These are phyloP conservation scores for Flammula alnicola DNA, from an alignment of 1,284 basidiomycete genomes.

Conservation along the genomic window DNA sequence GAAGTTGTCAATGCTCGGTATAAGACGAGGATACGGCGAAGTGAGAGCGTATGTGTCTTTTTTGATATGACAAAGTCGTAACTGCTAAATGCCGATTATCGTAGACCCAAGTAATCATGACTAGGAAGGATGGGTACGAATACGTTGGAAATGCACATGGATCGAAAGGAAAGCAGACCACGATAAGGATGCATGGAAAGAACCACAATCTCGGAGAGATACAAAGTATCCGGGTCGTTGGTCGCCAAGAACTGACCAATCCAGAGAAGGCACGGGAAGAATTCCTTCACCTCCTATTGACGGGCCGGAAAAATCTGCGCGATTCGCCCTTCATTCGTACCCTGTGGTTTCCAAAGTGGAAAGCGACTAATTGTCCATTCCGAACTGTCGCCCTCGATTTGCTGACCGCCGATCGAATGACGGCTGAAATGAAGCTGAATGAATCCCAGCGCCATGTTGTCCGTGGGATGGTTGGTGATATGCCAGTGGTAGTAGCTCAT, in stretches of 20 bases:
- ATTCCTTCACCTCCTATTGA: slow-evolving; percentile 36
- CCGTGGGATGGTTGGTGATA: slow-evolving; percentile 31
- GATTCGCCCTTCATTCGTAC: slow-evolving; percentile 34
- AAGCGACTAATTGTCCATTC: not conserved
- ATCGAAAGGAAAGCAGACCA: slow-evolving; percentile 37
- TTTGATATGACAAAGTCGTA: not conserved
- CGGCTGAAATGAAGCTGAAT: slow-evolving; percentile 29
- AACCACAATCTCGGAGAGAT: slow-evolving; percentile 22
- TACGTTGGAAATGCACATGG: slow-evolving; percentile 31
- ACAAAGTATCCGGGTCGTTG: slow-evolving; percentile 37
- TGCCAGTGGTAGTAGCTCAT: slow-evolving; percentile 35
- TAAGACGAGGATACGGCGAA: slow-evolving; percentile 37
- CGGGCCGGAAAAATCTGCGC: slow-evolving; percentile 28
- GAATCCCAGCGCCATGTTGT: slow-evolving; percentile 33
- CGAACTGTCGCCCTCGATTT: not conserved
- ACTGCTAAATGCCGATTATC: not conserved
- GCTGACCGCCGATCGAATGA: not conserved
- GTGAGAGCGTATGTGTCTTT: slow-evolving; percentile 32
- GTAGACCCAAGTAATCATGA: slow-evolving; percentile 36
- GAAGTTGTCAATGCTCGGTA: slow-evolving; percentile 39
- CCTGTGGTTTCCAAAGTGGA: slow-evolving; percentile 38
- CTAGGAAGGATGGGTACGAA: slow-evolving; percentile 28
- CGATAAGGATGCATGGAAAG: slow-evolving; percentile 26
- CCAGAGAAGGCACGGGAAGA: slow-evolving; percentile 41
- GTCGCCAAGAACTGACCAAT: slow-evolving; percentile 38